Conservation (phyloP, 1,139 yeast species). For the Blastobotrys indianensis region DNA sequence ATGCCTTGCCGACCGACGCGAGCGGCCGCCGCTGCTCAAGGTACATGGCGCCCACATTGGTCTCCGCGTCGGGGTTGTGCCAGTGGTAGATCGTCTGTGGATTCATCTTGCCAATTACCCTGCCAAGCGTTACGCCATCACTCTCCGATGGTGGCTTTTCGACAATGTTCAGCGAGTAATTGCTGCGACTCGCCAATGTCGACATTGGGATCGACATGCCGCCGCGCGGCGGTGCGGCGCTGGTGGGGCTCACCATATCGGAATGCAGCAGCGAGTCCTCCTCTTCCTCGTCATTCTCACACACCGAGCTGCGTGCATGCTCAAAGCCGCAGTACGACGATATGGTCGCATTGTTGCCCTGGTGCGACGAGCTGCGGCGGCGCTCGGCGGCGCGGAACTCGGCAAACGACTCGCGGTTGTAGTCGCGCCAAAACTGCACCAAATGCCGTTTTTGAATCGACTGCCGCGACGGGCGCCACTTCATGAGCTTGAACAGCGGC, state of each 20-base stretch:
- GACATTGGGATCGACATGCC: too few relatives aligned
- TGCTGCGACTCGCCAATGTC: too few relatives aligned
- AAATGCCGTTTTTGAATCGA: neutral
- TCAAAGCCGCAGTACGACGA: neutral
- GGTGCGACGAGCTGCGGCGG: neutral
- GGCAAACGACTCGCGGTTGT: conserved; percentile 6
- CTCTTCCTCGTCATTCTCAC: neutral
- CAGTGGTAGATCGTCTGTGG: conserved; percentile 35
- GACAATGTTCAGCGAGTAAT: neutral
- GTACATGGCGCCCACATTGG: conserved; percentile 20
- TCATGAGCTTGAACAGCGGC: conserved; percentile 39
- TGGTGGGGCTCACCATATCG: too few relatives aligned
- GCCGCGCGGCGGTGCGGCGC: too few relatives aligned
- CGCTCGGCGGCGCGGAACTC: conserved; percentile 7
- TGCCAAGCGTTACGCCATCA: conserved; percentile 2
- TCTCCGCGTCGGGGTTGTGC: conserved; percentile 30
- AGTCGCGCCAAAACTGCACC: conserved; percentile 2
- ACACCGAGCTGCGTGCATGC: neutral
- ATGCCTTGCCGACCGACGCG: conserved; percentile 39
- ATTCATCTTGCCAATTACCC: conserved; percentile 9
- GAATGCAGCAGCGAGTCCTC: neutral
- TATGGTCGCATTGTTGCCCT: neutral
- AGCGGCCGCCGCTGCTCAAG: conserved; percentile 44
- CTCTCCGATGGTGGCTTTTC: neutral
- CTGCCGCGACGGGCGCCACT: neutral